These are phyloP conservation scores for Cytospora piceicola DNA, from an alignment of 2,329 filamentous ascomycete genomes.

Conservation along the genomic window DNA sequence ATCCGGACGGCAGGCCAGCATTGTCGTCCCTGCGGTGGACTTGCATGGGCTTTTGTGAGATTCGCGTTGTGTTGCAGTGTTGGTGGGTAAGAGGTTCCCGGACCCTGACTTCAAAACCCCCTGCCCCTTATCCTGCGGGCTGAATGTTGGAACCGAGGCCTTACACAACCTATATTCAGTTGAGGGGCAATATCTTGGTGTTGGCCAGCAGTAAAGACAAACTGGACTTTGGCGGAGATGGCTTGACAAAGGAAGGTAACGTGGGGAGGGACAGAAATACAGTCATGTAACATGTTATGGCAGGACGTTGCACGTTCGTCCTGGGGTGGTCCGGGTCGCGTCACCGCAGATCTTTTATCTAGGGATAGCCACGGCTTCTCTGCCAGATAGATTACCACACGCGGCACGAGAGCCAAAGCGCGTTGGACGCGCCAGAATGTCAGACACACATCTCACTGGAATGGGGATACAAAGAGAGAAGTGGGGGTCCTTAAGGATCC, in stretches of 20 bases:
- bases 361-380: not conserved
- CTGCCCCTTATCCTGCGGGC: constrained; percentile 7
- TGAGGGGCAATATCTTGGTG: not conserved
- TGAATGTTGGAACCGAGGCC: constrained; percentile 8
- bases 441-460: not conserved
- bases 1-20: constrained; percentile 8
- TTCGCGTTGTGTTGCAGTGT: constrained; percentile 5
- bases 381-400: not conserved
- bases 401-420: not conserved
- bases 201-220: not conserved
- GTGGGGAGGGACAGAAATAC: constrained; percentile 16
- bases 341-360: not conserved
- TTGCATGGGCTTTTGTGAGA: constrained; percentile 4
- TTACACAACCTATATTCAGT: constrained; percentile 13
- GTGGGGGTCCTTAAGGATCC: not conserved
- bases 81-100: constrained; percentile 6
- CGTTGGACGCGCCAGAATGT: not conserved
- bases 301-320: not conserved
- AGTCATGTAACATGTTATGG: not conserved
- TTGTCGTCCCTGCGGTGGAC: constrained; percentile 17
- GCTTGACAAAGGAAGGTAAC: constrained; percentile 9
- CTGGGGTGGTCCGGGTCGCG: not conserved
- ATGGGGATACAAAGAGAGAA: not conserved
- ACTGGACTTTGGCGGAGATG: constrained; percentile 2
- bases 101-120: constrained; percentile 11